A percentile compares a stretch with the other conserved stretches of the same genome.
Conservation (phyloP, 2,329 filamentous ascomycete genomes). For the Alternaria viburni region DNA sequence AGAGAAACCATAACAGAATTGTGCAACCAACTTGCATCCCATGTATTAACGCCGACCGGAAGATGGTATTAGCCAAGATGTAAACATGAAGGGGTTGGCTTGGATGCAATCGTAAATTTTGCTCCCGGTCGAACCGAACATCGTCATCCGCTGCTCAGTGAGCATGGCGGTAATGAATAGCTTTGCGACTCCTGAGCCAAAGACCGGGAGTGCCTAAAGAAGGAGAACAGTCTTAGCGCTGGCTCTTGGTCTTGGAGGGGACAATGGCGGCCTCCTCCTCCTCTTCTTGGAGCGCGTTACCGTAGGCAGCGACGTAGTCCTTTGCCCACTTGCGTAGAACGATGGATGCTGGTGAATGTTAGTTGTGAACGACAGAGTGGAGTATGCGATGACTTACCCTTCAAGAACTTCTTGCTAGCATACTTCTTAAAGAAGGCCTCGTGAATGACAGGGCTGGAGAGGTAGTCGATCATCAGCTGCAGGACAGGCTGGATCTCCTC, state of each 20-base stretch:
- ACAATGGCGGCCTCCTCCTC: conserved; percentile 2
- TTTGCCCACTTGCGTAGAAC: conserved; percentile 93
- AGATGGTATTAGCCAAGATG: conserved; percentile 42
- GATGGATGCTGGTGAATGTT: conserved; percentile 73
- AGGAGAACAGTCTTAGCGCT: conserved; percentile 27
- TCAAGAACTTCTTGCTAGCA: conserved; percentile 98
- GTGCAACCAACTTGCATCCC: conserved; percentile 37
- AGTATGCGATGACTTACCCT: conserved; percentile 69
- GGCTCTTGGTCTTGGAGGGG: conserved; percentile 29
- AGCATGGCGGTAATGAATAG: conserved; percentile 10
- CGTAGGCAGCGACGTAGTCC: conserved; percentile 59
- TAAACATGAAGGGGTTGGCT: conserved; percentile 41
- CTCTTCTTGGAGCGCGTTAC: conserved; percentile 40
- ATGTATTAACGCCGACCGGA: conserved; percentile 46
- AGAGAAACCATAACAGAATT: conserved; percentile 25
- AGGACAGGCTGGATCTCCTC: conserved; percentile 93
- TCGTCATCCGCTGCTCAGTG: conserved; percentile 13
- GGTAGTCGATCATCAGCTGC: conserved; percentile 94
- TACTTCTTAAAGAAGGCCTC: conserved; percentile 99
- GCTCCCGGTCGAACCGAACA: conserved; percentile 13
- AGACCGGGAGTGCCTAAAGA: conserved; percentile 25
- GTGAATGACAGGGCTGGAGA: conserved; percentile 86
- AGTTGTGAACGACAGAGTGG: conserved; percentile 3
- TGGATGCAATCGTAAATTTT: conserved; percentile 25
- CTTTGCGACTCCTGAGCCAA: conserved; percentile 15